A percentile compares a stretch with the other conserved stretches of the same genome.
These are phyloP conservation scores for Clarireedia monteithiana DNA, from an alignment of 2,329 filamentous ascomycete species.

Conservation along the genomic window DNA sequence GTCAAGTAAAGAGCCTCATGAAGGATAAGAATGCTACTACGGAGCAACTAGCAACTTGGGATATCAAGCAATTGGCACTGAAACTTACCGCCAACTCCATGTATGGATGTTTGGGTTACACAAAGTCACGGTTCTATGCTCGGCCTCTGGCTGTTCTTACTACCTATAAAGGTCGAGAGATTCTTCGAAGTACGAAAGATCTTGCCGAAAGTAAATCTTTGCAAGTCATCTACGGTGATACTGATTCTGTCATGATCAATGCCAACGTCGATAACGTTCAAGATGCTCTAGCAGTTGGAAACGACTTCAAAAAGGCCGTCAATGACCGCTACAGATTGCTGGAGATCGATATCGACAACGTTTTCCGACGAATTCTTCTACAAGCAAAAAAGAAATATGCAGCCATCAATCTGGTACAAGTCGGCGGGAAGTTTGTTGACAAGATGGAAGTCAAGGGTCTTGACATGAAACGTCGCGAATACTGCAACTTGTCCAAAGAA, in stretches of 20 bases:
- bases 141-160: constrained; percentile 91
- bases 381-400: constrained; percentile 99
- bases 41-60: constrained; percentile 88
- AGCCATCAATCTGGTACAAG: constrained; percentile 85
- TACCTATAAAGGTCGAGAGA: constrained; percentile 95
- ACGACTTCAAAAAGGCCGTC: constrained; percentile 90
- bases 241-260: constrained; percentile 99
- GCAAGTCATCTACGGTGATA: constrained; percentile 97
- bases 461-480: constrained; percentile 96
- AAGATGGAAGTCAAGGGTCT: constrained; percentile 97
- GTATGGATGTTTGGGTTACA: constrained; percentile 98
- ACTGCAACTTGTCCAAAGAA: constrained; percentile 91
- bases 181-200: constrained; percentile 91
- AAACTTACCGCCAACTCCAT: constrained; percentile 99
- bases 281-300: constrained; percentile 83
- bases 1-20: constrained; percentile 94
- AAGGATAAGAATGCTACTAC: constrained; percentile 81
- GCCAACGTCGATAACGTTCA: constrained; percentile 92
- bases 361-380: constrained; percentile 86
- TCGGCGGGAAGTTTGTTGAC: constrained; percentile 83
- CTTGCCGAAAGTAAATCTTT: constrained; percentile 85
- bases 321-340: constrained; percentile 88
- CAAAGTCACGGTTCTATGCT: constrained; percentile 94
- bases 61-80: constrained; percentile 93
- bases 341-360: constrained; percentile 97